Evolutionary conservation across 768 basidiomycete species (phyloP), one percentile per base, ranked within the genome.

Genomic region (Suillus fuscotomentosus): DNA sequence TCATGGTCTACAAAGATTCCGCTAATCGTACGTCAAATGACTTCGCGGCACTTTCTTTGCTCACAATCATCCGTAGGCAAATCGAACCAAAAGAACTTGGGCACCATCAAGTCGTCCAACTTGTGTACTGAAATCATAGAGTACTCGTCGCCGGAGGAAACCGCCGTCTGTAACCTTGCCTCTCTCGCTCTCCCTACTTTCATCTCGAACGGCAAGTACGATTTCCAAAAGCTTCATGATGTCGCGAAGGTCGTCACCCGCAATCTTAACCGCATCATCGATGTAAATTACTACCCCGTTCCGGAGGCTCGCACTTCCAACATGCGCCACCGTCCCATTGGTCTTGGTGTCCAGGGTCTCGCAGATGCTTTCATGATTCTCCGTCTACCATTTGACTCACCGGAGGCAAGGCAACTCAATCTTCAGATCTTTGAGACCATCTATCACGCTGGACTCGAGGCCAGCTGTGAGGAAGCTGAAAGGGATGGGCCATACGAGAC

Each of bases 71-170:
- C n/a, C 70, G 17, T 27, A 96, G 93, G 84, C 70, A 99, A 99
- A 81, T 98, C 96, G 15, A 99, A 99, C 81, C 97, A 99, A 78
- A 88, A 95, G 81, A 97, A 99, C 79, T 84, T 99, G 34, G 97
- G 97, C 38, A 97, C 94, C 9, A 99, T 99, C 89, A 99, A 97
- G 82, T 98, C 95, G 1, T 98, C 97, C 60, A 99, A 99, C 76
- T 83, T 99, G 55, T 99, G 97, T 83, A 99, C 97, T 5, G 97
- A 99, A 77, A 99, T 99, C 75, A 92, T 99, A 76, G 93, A 99
- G 78, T 99, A 98, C 81, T 97, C 95, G 53, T 85, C 97, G 13
- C 95, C 97, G 1, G 97, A 99, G 62, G 97, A 99, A 77, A 94
- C 90, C 43, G 97, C 97, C 43, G 97, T 99, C 39, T 99, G 97